A percentile compares a stretch with the other conserved stretches of the same genome.
phyloP scores from a whole-genome alignment of 345 rosid species.

The Toxicodendron radicans region DNA sequence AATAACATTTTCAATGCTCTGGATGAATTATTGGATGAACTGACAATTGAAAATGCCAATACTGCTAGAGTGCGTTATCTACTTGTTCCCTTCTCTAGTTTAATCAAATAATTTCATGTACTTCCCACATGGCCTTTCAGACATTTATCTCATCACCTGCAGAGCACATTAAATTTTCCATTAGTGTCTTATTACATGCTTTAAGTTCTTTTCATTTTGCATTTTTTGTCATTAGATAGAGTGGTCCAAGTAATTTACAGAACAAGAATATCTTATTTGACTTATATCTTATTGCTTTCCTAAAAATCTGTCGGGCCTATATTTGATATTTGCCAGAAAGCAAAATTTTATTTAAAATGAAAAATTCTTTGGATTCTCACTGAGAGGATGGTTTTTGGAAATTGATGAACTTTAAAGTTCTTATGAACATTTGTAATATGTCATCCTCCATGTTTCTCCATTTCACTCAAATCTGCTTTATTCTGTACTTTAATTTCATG shows the following conservation, averaged over 20 bases:
- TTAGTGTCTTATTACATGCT: background rate
- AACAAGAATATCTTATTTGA: background rate
- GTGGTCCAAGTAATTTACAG: background rate
- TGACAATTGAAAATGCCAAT: conserved; percentile 39
- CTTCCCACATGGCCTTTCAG: background rate
- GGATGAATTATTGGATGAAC: conserved; percentile 53
- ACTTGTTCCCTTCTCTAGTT: conserved; percentile 10
- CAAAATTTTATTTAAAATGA: background rate
- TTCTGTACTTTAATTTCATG: conserved; percentile 2
- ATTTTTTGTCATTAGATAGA: background rate
- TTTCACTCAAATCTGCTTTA: conserved; percentile 3
- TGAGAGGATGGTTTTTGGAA: background rate
- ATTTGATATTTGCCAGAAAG: background rate
- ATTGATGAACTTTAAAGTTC: background rate
- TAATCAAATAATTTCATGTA: conserved; percentile 7
- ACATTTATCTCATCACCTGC: background rate
- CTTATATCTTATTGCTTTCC: background rate
- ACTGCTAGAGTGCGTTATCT: conserved; percentile 43
- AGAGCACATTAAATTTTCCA: background rate
- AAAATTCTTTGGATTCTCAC: background rate
- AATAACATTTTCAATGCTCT: conserved; percentile 51
- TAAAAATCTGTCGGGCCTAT: background rate
- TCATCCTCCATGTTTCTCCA: background rate
- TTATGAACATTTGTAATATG: conserved; percentile 6
- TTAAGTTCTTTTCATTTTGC: background rate